Conservation (phyloP, 2,329 filamentous ascomycete genomes). For the Cladosporium phlei region DNA sequence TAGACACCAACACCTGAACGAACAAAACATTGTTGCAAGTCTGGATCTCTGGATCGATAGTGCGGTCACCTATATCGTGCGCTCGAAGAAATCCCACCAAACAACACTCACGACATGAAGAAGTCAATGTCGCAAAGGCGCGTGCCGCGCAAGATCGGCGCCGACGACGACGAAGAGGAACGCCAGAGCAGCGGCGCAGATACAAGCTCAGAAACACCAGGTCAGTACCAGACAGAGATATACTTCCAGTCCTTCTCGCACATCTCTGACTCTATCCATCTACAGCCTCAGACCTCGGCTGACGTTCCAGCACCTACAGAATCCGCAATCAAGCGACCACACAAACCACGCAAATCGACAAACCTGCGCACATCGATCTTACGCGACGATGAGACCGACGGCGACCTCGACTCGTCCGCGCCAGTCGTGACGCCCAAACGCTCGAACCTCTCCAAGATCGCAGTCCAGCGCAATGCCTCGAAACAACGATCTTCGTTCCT, state of each 20-base stretch:
- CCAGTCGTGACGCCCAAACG: conserved; percentile 60
- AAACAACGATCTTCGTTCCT: conserved; percentile 45
- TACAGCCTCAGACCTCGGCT: conserved; percentile 16
- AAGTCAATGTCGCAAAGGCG: conserved; percentile 52
- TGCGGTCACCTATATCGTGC: too few species aligned
- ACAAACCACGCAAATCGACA: conserved; percentile 63
- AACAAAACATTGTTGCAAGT: too few species aligned
- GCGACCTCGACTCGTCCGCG: conserved; percentile 33
- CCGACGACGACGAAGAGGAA: conserved; percentile 58
- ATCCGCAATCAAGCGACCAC: conserved; percentile 51
- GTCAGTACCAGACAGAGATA: conserved; percentile 18
- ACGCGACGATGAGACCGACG: conserved; percentile 51
- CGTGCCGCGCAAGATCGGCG: conserved; percentile 73
- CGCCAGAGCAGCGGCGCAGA: conserved; percentile 18
- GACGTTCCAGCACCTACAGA: conserved; percentile 31
- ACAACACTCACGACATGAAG: conserved; percentile 47
- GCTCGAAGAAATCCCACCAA: too few species aligned
- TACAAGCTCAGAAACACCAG: conserved; percentile 18
- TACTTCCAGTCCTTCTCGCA: too few species aligned
- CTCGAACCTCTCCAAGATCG: conserved; percentile 57
- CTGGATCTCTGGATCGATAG: too few species aligned
- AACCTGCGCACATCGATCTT: conserved; percentile 63
- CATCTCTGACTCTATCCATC: too few species aligned
- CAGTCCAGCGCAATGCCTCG: conserved; percentile 62
- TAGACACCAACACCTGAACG: too few species aligned